Evolutionary conservation across 139 green algal species (phyloP), one percentile per base, ranked within the genome.

Genomic region (Prasinococcaceae sp.): DNA sequence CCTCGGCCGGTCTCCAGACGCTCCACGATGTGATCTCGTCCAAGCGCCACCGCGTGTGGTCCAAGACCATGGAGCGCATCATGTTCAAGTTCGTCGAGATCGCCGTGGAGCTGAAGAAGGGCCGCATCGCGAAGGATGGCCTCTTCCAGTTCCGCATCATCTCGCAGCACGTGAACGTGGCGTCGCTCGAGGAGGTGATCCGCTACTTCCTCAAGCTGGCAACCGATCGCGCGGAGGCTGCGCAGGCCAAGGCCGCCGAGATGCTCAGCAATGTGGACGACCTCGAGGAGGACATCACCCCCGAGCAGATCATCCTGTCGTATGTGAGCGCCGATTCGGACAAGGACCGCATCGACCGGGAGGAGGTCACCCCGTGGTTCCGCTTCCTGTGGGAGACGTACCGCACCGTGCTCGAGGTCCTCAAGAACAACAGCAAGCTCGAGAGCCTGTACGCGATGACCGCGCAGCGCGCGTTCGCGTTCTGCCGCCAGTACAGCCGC

Each of bases 361-460:
- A 95, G 77, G 62, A 92, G 44, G 90, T 98, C 10, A 96, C 92
- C 6, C 92, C 92, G 20, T 99, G 92, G 90, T 98, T 99, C 79
- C 93, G 93, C 64, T 97, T 99, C 60, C 72, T 98, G 61, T 99
- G 92, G 92, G 92, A 99, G 74, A 84, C 81, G 6, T 94, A 99
- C 77, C 73, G 89, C 48, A 92, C 71, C 35, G 72, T 88, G 37
- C 76, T 99, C 53, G 92, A 99, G 62, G 92, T 97, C 43, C 75
- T 99, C 69, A 79, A 85, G 47, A 96, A 94, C 77, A 97, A 98
- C 73, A 82, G 77, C 46, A 88, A 92, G 58, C 81, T 98, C 47
- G 89, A 98, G 72, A 54, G 73, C 8, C 79, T 99, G 48, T 98
- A 96, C 63, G 82, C 84, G 26, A 87, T 89, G 77, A 86, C 65